A percentile compares a stretch with the other conserved stretches of the same genome.
phyloP scores from a whole-genome alignment of 495 filamentous ascomycete species.

The Penicillium chermesinum region DNA sequence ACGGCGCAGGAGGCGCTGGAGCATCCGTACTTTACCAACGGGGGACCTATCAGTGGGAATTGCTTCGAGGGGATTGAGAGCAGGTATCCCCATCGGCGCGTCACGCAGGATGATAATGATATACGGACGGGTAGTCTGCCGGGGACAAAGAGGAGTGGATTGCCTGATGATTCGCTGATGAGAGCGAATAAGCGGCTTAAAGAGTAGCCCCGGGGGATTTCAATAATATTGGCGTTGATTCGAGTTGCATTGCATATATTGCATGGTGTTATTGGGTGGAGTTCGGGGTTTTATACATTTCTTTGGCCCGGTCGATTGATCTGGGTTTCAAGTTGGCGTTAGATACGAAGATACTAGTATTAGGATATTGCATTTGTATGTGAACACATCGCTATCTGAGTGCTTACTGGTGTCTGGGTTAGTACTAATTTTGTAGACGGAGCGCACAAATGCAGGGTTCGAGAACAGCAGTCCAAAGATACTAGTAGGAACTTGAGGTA shows the following conservation, averaged over 20 bases:
- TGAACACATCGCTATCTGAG: no score
- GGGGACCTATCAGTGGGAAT: conserved; percentile 61
- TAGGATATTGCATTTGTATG: no score
- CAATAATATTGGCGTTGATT: not conserved
- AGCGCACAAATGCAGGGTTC: no score
- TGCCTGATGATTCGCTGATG: conserved; percentile 76
- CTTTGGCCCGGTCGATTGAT: no score
- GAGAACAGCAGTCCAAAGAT: no score
- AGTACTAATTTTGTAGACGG: no score
- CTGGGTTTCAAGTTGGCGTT: no score
- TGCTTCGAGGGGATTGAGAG: conserved; percentile 86
- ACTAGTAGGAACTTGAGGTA: no score
- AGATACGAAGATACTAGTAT: no score
- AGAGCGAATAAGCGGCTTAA: conserved; percentile 42
- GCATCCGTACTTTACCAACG: conserved; percentile 77
- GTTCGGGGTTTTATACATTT: no score
- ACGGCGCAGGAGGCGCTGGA: conserved; percentile 80
- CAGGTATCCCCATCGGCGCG: conserved; percentile 84
- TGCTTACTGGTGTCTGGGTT: no score
- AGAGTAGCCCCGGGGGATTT: no score
- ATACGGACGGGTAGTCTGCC: conserved; percentile 82
- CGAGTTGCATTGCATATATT: not conserved
- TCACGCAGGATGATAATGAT: conserved; percentile 92
- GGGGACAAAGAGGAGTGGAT: conserved; percentile 83
- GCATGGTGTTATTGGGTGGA: not conserved